phyloP scores from a whole-genome alignment of 805 yeast species.

The Candida morakotiae region DNA sequence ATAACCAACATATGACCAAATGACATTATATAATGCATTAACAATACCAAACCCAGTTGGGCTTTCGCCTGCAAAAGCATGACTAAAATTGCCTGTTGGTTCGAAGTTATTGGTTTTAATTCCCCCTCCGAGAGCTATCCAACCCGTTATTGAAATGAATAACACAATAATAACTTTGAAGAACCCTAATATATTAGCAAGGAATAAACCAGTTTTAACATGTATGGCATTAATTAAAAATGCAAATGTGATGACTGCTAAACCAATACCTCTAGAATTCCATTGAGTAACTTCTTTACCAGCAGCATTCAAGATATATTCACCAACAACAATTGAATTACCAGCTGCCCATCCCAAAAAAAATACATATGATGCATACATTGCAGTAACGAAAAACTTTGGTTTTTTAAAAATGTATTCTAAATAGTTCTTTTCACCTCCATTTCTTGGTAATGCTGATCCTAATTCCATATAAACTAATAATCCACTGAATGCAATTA shows the following conservation, averaged over 20 bases:
- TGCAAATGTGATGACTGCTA: slow-evolving; percentile 69
- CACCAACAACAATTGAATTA: slow-evolving; percentile 76
- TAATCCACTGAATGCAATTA: slow-evolving; percentile 54
- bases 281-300: slow-evolving; percentile 63
- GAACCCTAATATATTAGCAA: slow-evolving; percentile 62
- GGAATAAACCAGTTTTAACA: slow-evolving; percentile 61
- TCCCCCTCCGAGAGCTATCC: slow-evolving; percentile 80
- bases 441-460: slow-evolving; percentile 69
- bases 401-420: slow-evolving; percentile 71
- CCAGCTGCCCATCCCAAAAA: slow-evolving; percentile 85
- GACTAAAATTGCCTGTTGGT: slow-evolving; percentile 54
- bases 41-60: slow-evolving; percentile 69
- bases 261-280: slow-evolving; percentile 75
- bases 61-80: slow-evolving; percentile 52
- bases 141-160: slow-evolving; percentile 71
- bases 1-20: slow-evolving; percentile 83
- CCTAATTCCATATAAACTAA: slow-evolving; percentile 81
- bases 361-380: slow-evolving; percentile 65
- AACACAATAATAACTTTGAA: slow-evolving; percentile 70
- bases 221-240: slow-evolving; percentile 58
- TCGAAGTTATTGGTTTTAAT: slow-evolving; percentile 43
- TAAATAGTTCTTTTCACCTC: slow-evolving; percentile 81
- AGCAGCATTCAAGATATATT: slow-evolving; percentile 72
- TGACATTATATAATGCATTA: slow-evolving; percentile 74
- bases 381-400: slow-evolving; percentile 57